Percentiles rank a stretch among this genome's conserved stretches.
Evolutionary conservation across 2,329 filamentous ascomycete genomes (phyloP).

Genomic region (Fusarium chaquense): DNA sequence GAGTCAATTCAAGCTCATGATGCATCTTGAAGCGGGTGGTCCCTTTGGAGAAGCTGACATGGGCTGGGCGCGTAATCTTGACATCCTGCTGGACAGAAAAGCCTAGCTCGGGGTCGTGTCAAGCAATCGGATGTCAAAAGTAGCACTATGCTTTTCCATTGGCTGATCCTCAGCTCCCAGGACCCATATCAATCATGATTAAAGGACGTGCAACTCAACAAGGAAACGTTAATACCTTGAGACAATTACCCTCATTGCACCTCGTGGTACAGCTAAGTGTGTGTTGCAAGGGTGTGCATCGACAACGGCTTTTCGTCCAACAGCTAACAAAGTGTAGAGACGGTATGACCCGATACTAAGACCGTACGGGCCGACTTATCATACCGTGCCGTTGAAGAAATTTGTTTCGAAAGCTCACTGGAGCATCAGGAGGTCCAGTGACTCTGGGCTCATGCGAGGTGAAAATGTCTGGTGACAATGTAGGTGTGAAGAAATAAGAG

Average conservation of each 20-base stretch:
- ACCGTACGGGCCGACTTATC: constrained; percentile 36
- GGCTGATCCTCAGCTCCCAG: constrained; percentile 45
- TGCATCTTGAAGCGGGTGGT: constrained; percentile 25
- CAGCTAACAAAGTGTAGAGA: constrained; percentile 18
- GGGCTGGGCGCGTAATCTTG: constrained; percentile 65
- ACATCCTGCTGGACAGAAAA: constrained; percentile 60
- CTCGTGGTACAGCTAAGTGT: constrained; percentile 15
- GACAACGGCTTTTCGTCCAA: constrained; percentile 14
- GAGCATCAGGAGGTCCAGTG: constrained; percentile 59
- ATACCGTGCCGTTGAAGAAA: constrained; percentile 33
- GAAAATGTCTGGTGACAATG: constrained; percentile 47
- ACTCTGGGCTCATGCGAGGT: constrained; percentile 60
- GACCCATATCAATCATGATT: constrained; percentile 39
- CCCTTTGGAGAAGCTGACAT: constrained; percentile 45
- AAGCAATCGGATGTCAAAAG: constrained; percentile 62
- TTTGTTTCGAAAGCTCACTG: constrained; percentile 52
- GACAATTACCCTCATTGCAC: neutral
- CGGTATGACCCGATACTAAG: constrained; percentile 36
- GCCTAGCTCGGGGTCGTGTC: constrained; percentile 55
- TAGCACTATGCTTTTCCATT: constrained; percentile 55
- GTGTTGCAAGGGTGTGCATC: constrained; percentile 30
- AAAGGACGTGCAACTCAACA: constrained; percentile 27
- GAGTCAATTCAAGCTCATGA: constrained; percentile 39
- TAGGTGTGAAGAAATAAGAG: constrained; percentile 38
- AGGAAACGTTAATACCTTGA: constrained; percentile 12